phyloP scores from a whole-genome alignment of 257 asterid genomes.

The Schizonepeta tenuifolia region DNA sequence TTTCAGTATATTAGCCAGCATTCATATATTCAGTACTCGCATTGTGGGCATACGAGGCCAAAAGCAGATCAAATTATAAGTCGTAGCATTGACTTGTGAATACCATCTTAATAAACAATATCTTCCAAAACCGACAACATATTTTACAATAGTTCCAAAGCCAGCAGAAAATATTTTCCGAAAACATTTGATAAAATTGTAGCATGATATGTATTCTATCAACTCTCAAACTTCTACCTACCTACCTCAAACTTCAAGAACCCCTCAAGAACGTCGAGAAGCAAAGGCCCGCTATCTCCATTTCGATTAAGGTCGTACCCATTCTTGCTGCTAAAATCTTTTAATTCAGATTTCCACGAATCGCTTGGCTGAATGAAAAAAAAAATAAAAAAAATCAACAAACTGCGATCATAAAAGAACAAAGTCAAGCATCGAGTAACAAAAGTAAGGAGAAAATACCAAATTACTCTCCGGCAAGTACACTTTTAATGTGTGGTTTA shows the following conservation, averaged over 20 bases:
- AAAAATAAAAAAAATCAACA: slow-evolving; percentile 19
- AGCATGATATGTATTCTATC: slow-evolving; percentile 40
- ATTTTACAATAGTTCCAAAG: neutral
- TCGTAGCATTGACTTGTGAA: neutral
- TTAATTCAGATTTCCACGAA: slow-evolving; percentile 74
- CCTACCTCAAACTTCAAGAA: slow-evolving; percentile 97
- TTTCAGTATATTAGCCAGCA: neutral
- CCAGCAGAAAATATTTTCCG: neutral
- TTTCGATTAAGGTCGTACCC: slow-evolving; percentile 89
- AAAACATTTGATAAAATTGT: neutral
- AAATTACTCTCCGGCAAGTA: slow-evolving; percentile 87
- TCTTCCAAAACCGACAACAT: neutral
- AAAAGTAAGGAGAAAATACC: slow-evolving; percentile 45
- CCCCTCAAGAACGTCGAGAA: slow-evolving; percentile 97
- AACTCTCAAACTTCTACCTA: neutral
- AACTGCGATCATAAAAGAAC: slow-evolving; percentile 16
- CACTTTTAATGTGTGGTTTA: slow-evolving; percentile 81
- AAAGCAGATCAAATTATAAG: neutral
- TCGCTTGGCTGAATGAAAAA: slow-evolving; percentile 78
- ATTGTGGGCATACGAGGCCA: neutral
- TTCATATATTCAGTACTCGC: neutral
- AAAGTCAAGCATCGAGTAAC: slow-evolving; percentile 18
- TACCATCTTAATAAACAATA: slow-evolving; percentile 10
- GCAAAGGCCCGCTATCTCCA: slow-evolving; percentile 92
- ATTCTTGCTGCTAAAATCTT: slow-evolving; percentile 86